phyloP scores from a whole-genome alignment of 75 land plant genomes.

The Chamaecyparis obtusa region DNA sequence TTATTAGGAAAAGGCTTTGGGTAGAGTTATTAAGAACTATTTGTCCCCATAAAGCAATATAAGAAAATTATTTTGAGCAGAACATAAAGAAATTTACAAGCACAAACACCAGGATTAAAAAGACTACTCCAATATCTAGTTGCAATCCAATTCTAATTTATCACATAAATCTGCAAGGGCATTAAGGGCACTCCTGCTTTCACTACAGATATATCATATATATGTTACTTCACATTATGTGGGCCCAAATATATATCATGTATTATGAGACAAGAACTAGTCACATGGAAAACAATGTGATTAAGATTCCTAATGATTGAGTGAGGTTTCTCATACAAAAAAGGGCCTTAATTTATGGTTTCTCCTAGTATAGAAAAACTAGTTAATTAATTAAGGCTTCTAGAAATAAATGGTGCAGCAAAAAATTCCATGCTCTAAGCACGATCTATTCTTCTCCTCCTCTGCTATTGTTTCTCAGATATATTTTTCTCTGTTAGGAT shows the following conservation, averaged over 20 bases:
- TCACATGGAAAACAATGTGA: background rate
- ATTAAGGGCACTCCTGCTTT: background rate
- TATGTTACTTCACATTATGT: background rate
- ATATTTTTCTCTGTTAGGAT: background rate
- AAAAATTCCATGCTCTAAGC: background rate
- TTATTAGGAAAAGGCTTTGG: background rate
- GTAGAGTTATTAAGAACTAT: background rate
- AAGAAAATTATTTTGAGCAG: background rate
- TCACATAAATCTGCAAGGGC: background rate
- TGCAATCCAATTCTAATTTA: constrained; percentile 1
- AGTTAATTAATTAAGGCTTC: background rate
- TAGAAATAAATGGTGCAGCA: background rate
- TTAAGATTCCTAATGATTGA: background rate
- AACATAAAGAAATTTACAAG: background rate
- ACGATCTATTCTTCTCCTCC: background rate
- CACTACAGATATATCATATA: background rate
- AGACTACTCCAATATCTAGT: background rate
- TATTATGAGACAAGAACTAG: background rate
- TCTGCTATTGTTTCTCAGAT: background rate
- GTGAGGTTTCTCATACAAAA: background rate
- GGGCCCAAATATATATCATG: background rate
- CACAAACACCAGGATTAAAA: background rate
- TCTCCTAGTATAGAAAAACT: background rate
- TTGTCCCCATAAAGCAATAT: background rate
- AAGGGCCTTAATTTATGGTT: background rate